Evolutionary conservation across 192 early-diverging fungal species (phyloP).

Genomic region (Backusella psychrophila): DNA sequence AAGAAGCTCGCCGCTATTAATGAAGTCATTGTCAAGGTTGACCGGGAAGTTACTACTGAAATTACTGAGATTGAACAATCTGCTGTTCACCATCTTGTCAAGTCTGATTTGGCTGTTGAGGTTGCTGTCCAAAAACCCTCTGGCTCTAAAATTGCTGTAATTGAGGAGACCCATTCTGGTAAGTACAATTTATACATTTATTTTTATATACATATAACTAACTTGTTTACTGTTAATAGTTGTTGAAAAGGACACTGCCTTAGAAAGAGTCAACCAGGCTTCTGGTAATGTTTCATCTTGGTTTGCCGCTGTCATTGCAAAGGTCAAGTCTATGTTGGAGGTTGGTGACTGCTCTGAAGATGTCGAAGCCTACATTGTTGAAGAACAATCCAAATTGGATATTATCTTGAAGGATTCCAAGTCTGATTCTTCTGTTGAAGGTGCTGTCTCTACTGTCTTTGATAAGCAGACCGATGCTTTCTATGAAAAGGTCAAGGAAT

Average conservation of each 20-base stretch:
- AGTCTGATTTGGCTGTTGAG: neutral
- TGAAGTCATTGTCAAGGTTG: neutral
- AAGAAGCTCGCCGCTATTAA: neutral
- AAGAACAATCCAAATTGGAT: conserved; percentile 9
- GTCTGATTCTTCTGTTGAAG: neutral
- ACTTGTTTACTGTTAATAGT: neutral
- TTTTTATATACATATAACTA: neutral
- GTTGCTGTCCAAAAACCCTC: neutral
- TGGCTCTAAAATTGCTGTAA: neutral
- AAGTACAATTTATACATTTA: neutral
- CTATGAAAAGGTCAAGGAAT: neutral
- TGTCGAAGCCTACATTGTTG: neutral
- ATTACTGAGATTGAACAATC: neutral
- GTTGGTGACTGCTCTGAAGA: conserved; percentile 9
- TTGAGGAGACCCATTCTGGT: neutral
- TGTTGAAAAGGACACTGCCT: neutral
- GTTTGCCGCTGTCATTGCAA: neutral
- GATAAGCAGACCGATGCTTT: neutral
- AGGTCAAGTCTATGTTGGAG: neutral
- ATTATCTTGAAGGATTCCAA: conserved; percentile 4
- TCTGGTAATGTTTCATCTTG: neutral
- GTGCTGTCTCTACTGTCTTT: neutral
- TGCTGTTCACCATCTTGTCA: neutral
- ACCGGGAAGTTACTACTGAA: neutral
- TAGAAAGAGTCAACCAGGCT: neutral